Base-by-base conservation (phyloP, 257 asterid species). In the Fraxinus americana region DNA sequence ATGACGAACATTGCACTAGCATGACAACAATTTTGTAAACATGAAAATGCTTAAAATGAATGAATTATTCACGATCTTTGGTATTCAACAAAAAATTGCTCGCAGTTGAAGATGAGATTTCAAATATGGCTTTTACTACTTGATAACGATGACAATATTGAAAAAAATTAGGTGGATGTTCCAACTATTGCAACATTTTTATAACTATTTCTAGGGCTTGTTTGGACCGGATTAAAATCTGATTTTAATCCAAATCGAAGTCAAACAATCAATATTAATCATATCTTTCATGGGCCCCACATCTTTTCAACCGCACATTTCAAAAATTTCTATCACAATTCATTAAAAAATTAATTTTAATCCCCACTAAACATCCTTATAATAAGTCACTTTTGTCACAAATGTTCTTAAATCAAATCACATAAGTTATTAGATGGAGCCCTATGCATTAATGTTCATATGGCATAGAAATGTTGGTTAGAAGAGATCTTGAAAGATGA, bases 381-480 rank as follows among this genome's bases (percentile, higher is more conserved):
- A 38, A 38, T 1, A 38, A 38, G 10, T 41, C 48, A 41, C 48
- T 41, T 75, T 77, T 57, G 66, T 57, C 79, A 72, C 34, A 70
- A 30, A 70, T 65, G 30, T 69, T 73, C 52, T 80, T 77, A 80
- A 39, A 80, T 68, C 72, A n/a, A 71, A 57, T 75, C 61, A 72
- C 77, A 79, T 67, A 66, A 74, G 38, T 81, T 68, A 75, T 72
- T 85, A 75, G 48, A 27, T 80, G 52, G 78, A 85, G 77, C 85
- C 14, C 10, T 23, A 25, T 36, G n/a, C 59, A 30, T 63, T 25
- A 74, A 54, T 75, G 59, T 29, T 70, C 77, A 63, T 80, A 43
- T 66, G 77, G 2, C 70, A 73, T 23, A 23, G 2, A 76, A 61
- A 52, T 19, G 17, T 71, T 48, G 72, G 74, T 71, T 41, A 35